Evolutionary conservation across 345 rosid species (phyloP).

Genomic region (Limnanthes douglasii): DNA sequence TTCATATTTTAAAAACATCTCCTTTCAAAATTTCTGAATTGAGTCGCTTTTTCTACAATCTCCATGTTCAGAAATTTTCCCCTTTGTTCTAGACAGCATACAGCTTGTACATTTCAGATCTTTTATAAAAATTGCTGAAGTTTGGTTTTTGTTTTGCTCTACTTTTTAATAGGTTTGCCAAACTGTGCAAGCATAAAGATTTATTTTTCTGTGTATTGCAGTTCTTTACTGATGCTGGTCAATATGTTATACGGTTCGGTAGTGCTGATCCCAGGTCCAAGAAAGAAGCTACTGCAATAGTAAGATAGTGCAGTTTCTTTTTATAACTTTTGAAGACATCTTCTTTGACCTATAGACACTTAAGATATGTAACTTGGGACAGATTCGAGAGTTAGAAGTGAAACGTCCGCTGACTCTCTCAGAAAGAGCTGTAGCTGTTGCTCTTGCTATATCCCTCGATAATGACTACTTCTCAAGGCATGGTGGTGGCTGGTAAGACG

Average conservation of each 20-base stretch:
- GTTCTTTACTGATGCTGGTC: constrained; percentile 98
- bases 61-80: too few species aligned
- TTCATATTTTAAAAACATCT: too few species aligned
- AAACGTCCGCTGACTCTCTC: constrained; percentile 44
- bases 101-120: too few species aligned
- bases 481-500: constrained; percentile 74
- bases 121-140: too few species aligned
- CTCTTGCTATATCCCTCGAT: constrained; percentile 89
- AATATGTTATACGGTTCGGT: constrained; percentile 87
- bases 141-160: too few species aligned
- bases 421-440: constrained; percentile 73
- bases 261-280: constrained; percentile 42
- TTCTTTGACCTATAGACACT: not conserved
- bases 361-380: constrained; percentile 12
- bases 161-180: too few species aligned
- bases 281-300: constrained; percentile 40
- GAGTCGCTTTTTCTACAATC: too few species aligned
- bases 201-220: constrained; percentile 13
- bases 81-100: too few species aligned
- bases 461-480: constrained; percentile 94
- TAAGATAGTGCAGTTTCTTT: constrained; percentile 9
- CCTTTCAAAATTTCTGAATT: too few species aligned
- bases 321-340: not conserved
- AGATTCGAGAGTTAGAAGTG: constrained; percentile 79
- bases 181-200: too few species aligned